A percentile compares a stretch with the other conserved stretches of the same genome.
Conservation (phyloP, 352 stramenopile genomes). For the Halophytophthora batemanensis region DNA sequence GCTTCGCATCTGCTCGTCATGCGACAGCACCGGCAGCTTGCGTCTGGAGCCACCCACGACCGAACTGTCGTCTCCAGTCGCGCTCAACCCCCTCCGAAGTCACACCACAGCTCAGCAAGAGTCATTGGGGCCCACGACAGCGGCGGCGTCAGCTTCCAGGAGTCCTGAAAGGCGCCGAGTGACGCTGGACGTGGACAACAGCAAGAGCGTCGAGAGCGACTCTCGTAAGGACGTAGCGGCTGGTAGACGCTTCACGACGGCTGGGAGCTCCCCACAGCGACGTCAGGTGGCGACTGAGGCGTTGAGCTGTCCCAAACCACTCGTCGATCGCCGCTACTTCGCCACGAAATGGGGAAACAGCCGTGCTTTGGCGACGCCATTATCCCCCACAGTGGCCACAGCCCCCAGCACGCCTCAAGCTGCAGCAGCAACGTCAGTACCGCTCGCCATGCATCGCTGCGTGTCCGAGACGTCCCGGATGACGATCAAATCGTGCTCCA, state of each 20-base stretch:
- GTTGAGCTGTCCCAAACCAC: conserved; percentile 19
- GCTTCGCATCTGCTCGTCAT: conserved; percentile 65
- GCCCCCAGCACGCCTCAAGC: conserved; percentile 11
- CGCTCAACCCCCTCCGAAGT: no score
- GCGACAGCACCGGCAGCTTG: conserved; percentile 25
- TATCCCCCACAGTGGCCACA: conserved; percentile 8
- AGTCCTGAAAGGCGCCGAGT: conserved; percentile 7
- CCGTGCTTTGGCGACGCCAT: conserved; percentile 6
- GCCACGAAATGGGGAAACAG: conserved; percentile 16
- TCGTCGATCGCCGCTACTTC: conserved; percentile 24
- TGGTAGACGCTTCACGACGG: conserved; percentile 5
- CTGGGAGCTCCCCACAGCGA: conserved; percentile 4
- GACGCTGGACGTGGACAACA: conserved; percentile 8
- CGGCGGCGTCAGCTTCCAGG: background rate
- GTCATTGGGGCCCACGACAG: conserved; percentile 4
- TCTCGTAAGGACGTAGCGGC: background rate
- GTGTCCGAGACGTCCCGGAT: conserved; percentile 15
- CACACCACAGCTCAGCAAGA: no score
- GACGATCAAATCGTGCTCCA: background rate
- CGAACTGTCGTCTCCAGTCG: background rate
- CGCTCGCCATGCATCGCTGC: conserved; percentile 11
- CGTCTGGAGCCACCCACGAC: conserved; percentile 15
- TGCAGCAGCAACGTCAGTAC: conserved; percentile 1
- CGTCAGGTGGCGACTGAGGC: conserved; percentile 9
- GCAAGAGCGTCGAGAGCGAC: conserved; percentile 1